Base-by-base conservation (phyloP, 352 stramenopile genomes). In the Phytopythium litorale region DNA sequence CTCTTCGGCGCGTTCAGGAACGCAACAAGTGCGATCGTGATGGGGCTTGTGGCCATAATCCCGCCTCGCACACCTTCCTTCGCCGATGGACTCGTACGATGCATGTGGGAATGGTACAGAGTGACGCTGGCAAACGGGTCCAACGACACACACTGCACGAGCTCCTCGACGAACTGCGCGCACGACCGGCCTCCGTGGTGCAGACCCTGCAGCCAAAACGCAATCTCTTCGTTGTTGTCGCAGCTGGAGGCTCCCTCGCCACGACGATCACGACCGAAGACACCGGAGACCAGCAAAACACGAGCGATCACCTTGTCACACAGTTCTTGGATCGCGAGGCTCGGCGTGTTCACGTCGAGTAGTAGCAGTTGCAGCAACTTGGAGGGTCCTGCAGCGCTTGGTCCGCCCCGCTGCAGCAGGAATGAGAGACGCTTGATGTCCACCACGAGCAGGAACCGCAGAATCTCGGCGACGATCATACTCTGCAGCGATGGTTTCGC, bases 321-420 rank as follows among this genome's bases (percentile, higher is more conserved):
- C 9, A 94, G 67, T 8, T 69, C 42, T 19, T 78, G 71, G 15
- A 89, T 70, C 2, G 69, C 60, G 15, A 48, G 30, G 59, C 71
- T 86, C 13, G 68, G 54, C 2, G 71, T 76, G 15, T 67, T 68
- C 9, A 82, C 73, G 37, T 79, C 89, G 49, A 94, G 53, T 4
- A 71, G 46, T n/a, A 94, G 54, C 32, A 96, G 63, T n/a, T 89
- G 77, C 18, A 76, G 72, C 43, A 96, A 58, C 56, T 91, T 92
- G 3, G 84, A 90, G 0, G 50, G 58, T 1, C 53, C 52, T 0
- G 58, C 45, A 30, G 63, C 67, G 30, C 30, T 68, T 28, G 69
- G 65, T 0, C 32, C 23, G 0, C 62, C 57, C 2, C 60, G 66
- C 7, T 69, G 65, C 6, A 87, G 62, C 25, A 96, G 72, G 45